Evolutionary conservation across 1,284 basidiomycete genomes (phyloP).

Genomic region (Veloboletus limbatus): DNA sequence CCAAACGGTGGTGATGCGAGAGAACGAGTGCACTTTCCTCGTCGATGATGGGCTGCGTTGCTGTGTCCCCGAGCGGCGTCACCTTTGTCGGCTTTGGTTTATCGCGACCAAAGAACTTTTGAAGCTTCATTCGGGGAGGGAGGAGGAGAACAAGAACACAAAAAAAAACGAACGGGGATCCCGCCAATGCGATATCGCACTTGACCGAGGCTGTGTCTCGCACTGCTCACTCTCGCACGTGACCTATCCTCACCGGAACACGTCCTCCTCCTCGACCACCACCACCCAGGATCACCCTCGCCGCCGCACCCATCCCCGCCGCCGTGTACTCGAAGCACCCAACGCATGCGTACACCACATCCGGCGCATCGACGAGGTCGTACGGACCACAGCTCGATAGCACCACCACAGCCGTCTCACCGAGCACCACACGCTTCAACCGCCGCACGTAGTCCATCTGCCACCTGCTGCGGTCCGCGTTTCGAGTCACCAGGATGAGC

Average conservation of each 20-base stretch:
- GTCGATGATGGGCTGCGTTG: constrained; percentile 23
- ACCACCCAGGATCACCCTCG: constrained; percentile 44
- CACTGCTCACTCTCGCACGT: constrained; percentile 28
- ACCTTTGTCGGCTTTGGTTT: constrained; percentile 41
- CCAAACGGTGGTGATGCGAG: too few relatives aligned
- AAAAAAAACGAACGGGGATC: too few relatives aligned
- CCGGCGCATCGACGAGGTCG: constrained; percentile 40
- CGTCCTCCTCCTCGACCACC: constrained; percentile 37
- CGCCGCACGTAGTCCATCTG: constrained; percentile 45
- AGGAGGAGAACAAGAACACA: not conserved
- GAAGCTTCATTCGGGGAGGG: constrained; percentile 45
- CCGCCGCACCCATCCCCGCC: constrained; percentile 46
- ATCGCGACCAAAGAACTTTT: constrained; percentile 49
- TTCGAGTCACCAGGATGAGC: constrained; percentile 56
- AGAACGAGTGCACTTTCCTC: constrained; percentile 30
- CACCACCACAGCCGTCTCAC: constrained; percentile 40
- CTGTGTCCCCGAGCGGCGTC: constrained; percentile 35
- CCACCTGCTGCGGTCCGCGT: constrained; percentile 54
- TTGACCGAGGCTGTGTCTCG: constrained; percentile 28
- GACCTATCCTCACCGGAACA: constrained; percentile 38
- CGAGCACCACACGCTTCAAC: constrained; percentile 24
- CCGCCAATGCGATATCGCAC: constrained; percentile 17
- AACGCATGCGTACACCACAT: constrained; percentile 31
- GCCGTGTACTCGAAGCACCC: constrained; percentile 59
- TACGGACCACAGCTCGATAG: constrained; percentile 62